phyloP scores from a whole-genome alignment of 495 filamentous ascomycete genomes.

The Aspergillus ellipticus region DNA sequence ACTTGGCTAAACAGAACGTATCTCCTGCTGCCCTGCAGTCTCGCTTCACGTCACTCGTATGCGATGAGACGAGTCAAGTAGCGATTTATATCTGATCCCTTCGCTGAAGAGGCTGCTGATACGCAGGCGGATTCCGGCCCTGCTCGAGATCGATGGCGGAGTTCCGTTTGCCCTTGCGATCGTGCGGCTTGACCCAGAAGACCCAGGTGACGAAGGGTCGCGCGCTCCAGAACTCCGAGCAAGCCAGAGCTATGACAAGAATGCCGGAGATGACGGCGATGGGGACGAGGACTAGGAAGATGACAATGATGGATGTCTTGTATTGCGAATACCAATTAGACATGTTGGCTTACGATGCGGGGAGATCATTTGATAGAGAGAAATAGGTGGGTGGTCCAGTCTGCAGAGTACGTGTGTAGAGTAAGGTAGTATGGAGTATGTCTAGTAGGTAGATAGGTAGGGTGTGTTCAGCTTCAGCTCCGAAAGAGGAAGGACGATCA shows the following conservation, averaged over 20 bases:
- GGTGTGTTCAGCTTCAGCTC: not conserved
- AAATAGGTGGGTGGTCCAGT: too few species aligned
- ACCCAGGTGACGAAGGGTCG: constrained; percentile 7
- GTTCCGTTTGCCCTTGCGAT: not conserved
- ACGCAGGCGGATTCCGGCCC: not conserved
- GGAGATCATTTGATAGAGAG: not conserved
- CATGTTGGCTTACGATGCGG: constrained; percentile 19
- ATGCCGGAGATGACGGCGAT: constrained; percentile 43
- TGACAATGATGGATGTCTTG: constrained; percentile 30
- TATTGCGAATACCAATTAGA: constrained; percentile 8
- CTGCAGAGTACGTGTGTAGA: too few species aligned
- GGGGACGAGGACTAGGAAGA: constrained; percentile 53
- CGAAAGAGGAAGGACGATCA: not conserved
- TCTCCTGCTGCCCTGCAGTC: too few species aligned
- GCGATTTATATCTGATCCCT: not conserved
- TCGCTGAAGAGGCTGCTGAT: not conserved
- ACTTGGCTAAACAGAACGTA: too few species aligned
- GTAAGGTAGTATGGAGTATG: not conserved
- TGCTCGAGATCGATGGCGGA: not conserved
- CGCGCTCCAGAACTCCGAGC: constrained; percentile 36
- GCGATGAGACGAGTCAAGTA: too few species aligned
- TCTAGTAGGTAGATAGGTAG: not conserved
- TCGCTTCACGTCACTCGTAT: too few species aligned
- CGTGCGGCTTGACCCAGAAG: constrained; percentile 12
- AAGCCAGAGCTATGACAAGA: constrained; percentile 45